Base-by-base conservation (phyloP, 169 alveolate species). In the Eimeria zaria region DNA sequence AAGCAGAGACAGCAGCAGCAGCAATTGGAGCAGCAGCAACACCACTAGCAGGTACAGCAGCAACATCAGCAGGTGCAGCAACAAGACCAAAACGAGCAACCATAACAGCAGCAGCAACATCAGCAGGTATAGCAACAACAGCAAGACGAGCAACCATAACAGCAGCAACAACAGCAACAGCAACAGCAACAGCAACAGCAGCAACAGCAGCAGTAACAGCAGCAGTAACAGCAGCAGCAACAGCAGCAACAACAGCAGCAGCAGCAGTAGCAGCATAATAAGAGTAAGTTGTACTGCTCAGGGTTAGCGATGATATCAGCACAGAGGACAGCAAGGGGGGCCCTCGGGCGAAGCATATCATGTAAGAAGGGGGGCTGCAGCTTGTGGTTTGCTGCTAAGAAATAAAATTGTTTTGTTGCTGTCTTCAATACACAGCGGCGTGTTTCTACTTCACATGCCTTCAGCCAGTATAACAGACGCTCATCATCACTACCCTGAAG, bases 391-490 rank as follows among this genome's bases (percentile, higher is more conserved):
- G 83, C 83, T 24, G 95, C 83, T 58, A 89, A 27, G 64, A 89
- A 51, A 81, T 89, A 89, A 39, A 89, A 71, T 39, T 89, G 88
- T 33, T 89, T 89, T 41, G 83, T n/a, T 18, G 83, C 76, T 53
- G 95, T 78, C 76, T 89, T 89, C 55, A 89, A 58, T 44, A 89
- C 76, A 55, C 95, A 89, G 55, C 95, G 88, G 30, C 95, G 64
- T 55, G 95, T 89, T 41, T 89, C 95, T 27, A 73, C 95, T 60
- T 89, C 95, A 46, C 95, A 89, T 7, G 83, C 95, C 58, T 76
- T 48, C 80, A 89, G 78, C 95, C 95, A 89, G 48, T 89, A 89
- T 30, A 69, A 44, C 89, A 78, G 58, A 18, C 95, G 88, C 53
- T 46, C 95, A 12, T 89, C 95, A 44, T 69, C 95, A 30, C 88